Evolutionary conservation across 306 rosid genomes (phyloP).

Genomic region (Cucumis cinereus): DNA sequence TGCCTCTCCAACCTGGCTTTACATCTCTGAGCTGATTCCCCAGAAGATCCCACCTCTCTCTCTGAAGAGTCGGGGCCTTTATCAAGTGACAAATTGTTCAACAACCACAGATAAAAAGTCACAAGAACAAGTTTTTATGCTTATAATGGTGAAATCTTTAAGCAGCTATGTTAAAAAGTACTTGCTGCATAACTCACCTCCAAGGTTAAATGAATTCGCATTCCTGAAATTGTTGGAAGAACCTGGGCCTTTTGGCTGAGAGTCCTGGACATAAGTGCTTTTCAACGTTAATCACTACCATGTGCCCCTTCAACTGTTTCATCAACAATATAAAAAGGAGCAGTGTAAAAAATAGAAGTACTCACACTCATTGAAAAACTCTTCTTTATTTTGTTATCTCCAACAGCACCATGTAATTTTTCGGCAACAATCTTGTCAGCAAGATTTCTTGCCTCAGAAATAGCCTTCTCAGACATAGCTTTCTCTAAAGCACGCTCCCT

Average conservation of each 20-base stretch:
- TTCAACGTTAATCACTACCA: not conserved
- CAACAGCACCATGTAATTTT: conserved; percentile 22
- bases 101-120: not conserved
- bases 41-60: conserved; percentile 33
- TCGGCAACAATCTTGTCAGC: conserved; percentile 36
- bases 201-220: conserved; percentile 45
- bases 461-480: conserved; percentile 70
- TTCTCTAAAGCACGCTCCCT: conserved; percentile 74
- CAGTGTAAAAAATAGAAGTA: not conserved
- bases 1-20: conserved; percentile 73
- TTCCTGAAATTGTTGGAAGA: conserved; percentile 25
- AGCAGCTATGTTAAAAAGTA: not conserved
- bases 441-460: conserved; percentile 50
- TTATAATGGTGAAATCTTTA: not conserved
- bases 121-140: not conserved
- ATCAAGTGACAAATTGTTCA: conserved; percentile 11
- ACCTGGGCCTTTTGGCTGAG: conserved; percentile 23
- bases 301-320: not conserved
- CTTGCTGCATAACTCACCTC: conserved; percentile 34
- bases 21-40: conserved; percentile 66
- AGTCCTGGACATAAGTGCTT: conserved; percentile 19
- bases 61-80: conserved; percentile 33
- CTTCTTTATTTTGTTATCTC: conserved; percentile 35
- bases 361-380: conserved; percentile 21
- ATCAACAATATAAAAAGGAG: not conserved